Conservation (phyloP, 2,329 filamentous ascomycete species). For the Colletotrichum lini region DNA sequence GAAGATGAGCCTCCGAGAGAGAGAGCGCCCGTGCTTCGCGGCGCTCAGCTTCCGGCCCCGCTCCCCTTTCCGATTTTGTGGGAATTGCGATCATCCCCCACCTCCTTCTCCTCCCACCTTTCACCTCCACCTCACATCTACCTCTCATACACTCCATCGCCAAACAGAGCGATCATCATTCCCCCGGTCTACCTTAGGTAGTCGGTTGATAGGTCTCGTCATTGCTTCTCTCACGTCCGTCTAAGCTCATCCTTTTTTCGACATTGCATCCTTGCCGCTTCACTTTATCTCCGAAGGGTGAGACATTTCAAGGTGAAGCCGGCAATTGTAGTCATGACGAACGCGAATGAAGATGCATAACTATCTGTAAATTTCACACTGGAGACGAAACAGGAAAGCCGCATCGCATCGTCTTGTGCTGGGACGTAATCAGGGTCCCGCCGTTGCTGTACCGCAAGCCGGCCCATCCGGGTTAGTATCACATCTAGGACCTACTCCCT, state of each 20-base stretch:
- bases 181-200: neutral
- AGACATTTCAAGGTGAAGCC: neutral
- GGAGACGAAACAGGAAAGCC: neutral
- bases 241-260: neutral
- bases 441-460: neutral
- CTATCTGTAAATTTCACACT: neutral
- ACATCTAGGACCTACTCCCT: neutral
- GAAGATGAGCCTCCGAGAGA: neutral
- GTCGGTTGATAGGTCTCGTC: neutral
- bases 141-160: slow-evolving; percentile 1
- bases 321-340: neutral
- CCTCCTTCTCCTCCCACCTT: neutral
- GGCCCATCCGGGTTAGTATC: neutral
- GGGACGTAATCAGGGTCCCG: neutral
- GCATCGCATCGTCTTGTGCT: neutral
- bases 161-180: neutral
- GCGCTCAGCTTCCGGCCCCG: neutral
- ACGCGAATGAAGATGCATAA: slow-evolving; percentile 16
- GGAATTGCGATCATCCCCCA: slow-evolving; percentile 10
- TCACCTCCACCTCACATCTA: too few relatives aligned
- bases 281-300: neutral
- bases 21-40: neutral
- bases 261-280: neutral
- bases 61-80: neutral
- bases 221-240: neutral